Evolutionary conservation across 2,329 filamentous ascomycete species (phyloP).

Genomic region (Epichloe sp.): DNA sequence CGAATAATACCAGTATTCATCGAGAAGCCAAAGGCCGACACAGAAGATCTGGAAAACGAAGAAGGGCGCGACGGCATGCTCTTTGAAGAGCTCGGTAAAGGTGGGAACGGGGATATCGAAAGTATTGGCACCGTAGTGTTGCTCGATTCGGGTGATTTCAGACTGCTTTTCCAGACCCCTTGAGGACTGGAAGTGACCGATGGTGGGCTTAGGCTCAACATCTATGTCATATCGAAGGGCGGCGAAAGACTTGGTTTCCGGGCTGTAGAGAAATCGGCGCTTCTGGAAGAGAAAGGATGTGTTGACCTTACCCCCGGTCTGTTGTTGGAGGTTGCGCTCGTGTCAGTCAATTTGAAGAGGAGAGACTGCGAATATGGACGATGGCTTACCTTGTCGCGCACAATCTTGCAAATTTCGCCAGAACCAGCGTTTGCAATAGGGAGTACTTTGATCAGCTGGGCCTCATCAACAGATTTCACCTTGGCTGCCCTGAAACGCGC

Average conservation of each 20-base stretch:
- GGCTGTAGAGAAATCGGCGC: slow-evolving; percentile 79
- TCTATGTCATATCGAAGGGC: slow-evolving; percentile 79
- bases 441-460: slow-evolving; percentile 82
- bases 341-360: not conserved
- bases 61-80: slow-evolving; percentile 96
- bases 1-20: slow-evolving; percentile 99
- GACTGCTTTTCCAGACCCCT: slow-evolving; percentile 59
- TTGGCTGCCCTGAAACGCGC: slow-evolving; percentile 68
- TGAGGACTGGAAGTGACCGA: slow-evolving; percentile 67
- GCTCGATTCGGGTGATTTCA: slow-evolving; percentile 69
- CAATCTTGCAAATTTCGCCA: slow-evolving; percentile 73
- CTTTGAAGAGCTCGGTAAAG: slow-evolving; percentile 91
- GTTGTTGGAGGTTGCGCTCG: not conserved
- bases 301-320: slow-evolving; percentile 61
- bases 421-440: slow-evolving; percentile 80
- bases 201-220: slow-evolving; percentile 63
- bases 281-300: slow-evolving; percentile 95
- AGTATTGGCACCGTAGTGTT: slow-evolving; percentile 90
- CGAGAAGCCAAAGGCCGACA: slow-evolving; percentile 94
- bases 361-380: not conserved
- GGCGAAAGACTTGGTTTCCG: slow-evolving; percentile 59
- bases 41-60: slow-evolving; percentile 99
- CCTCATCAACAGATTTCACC: slow-evolving; percentile 57
- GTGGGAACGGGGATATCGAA: slow-evolving; percentile 97
- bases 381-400: slow-evolving; percentile 52